Evolutionary conservation across 768 basidiomycete species (phyloP).

Genomic region (Strobilomyces confusus): DNA sequence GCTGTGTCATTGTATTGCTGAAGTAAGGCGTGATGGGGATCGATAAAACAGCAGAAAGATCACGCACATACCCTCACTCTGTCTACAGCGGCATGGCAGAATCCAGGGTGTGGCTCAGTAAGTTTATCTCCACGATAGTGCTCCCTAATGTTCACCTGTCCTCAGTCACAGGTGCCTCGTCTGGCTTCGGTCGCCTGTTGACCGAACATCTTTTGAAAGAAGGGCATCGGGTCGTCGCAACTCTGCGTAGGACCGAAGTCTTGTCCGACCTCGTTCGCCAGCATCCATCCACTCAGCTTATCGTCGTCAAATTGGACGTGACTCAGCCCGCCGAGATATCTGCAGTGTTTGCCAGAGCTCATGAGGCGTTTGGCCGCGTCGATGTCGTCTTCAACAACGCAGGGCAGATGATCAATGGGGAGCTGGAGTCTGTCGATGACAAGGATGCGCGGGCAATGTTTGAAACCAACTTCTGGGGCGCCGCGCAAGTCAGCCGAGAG

Average conservation of each 20-base stretch:
- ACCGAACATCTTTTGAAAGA: slow-evolving; percentile 31
- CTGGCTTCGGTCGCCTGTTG: slow-evolving; percentile 39
- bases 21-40: background rate
- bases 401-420: slow-evolving; percentile 24
- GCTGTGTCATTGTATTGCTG: background rate
- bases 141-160: background rate
- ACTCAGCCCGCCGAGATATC: slow-evolving; percentile 21
- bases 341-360: slow-evolving; percentile 27
- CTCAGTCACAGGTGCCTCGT: slow-evolving; percentile 37
- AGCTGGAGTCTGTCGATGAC: slow-evolving; percentile 34
- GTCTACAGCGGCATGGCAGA: background rate
- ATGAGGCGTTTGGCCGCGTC: slow-evolving; percentile 31
- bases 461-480: slow-evolving; percentile 37
- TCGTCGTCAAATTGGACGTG: slow-evolving; percentile 34
- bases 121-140: background rate
- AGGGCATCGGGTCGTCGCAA: slow-evolving; percentile 40
- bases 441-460: slow-evolving; percentile 33
- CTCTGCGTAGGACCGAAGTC: slow-evolving; percentile 37
- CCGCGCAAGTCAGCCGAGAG: slow-evolving; percentile 27
- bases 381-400: slow-evolving; percentile 41
- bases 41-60: background rate
- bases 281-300: slow-evolving; percentile 20
- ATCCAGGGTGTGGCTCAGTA: slow-evolving; percentile 5
- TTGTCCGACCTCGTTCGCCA: slow-evolving; percentile 27
- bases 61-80: background rate